These are phyloP conservation scores for Jackrogersella multiformis DNA, from an alignment of 495 filamentous ascomycete species.

Conservation along the genomic window DNA sequence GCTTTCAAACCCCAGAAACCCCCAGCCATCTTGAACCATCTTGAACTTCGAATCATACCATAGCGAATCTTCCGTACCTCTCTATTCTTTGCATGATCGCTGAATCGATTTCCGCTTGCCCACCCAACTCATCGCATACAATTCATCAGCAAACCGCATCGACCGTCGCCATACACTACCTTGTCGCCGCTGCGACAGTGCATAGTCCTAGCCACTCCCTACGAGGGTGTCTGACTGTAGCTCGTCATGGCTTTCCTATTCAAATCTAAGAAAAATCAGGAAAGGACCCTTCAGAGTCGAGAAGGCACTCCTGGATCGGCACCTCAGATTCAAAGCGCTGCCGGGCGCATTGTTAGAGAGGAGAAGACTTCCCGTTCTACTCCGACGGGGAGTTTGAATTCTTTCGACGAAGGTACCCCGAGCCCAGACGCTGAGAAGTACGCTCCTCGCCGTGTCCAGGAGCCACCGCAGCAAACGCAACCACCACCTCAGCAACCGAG, in stretches of 20 bases:
- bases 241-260: slow-evolving; percentile 75
- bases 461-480: slow-evolving; percentile 39
- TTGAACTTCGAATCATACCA: slow-evolving; percentile 19
- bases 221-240: slow-evolving; percentile 36
- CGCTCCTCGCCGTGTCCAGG: slow-evolving; percentile 50
- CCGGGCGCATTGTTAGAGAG: slow-evolving; percentile 55
- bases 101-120: slow-evolving; percentile 13
- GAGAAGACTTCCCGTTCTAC: slow-evolving; percentile 61
- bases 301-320: slow-evolving; percentile 54
- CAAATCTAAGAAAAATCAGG: slow-evolving; percentile 73
- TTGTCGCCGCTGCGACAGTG: slow-evolving; percentile 32
- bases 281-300: slow-evolving; percentile 56
- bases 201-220: slow-evolving; percentile 15
- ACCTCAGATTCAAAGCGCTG: slow-evolving; percentile 48
- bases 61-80: slow-evolving; percentile 21
- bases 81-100: slow-evolving; percentile 13
- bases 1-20: too few species aligned
- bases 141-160: slow-evolving; percentile 3
- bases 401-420: slow-evolving; percentile 56
- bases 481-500: slow-evolving; percentile 41
- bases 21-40: slow-evolving; percentile 43
- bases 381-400: slow-evolving; percentile 66
- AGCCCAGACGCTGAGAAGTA: slow-evolving; percentile 61
- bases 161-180: slow-evolving; percentile 5
- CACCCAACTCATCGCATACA: slow-evolving; percentile 8